A percentile compares a stretch with the other conserved stretches of the same genome.
These are phyloP conservation scores for Babesia bovis DNA, from an alignment of 169 alveolate genomes.

Conservation along the genomic window DNA sequence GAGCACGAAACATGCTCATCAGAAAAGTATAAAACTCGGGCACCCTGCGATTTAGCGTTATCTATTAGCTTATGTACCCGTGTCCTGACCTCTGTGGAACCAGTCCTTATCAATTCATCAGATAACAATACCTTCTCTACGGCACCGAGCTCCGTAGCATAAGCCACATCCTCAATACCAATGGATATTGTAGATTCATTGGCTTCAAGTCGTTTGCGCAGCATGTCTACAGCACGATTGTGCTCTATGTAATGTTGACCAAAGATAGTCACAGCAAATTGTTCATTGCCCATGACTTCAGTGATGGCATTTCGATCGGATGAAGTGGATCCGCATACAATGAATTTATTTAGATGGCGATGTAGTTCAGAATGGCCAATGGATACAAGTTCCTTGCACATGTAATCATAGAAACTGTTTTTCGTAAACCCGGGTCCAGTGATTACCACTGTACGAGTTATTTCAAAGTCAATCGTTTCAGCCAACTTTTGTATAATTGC, in stretches of 20 bases:
- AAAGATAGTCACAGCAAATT: slow-evolving; percentile 18
- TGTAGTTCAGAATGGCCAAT: slow-evolving; percentile 34
- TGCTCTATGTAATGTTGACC: slow-evolving; percentile 48
- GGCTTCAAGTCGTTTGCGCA: slow-evolving; percentile 44
- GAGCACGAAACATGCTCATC: slow-evolving; percentile 74
- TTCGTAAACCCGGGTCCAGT: slow-evolving; percentile 67
- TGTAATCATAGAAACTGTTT: slow-evolving; percentile 46
- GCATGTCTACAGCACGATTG: slow-evolving; percentile 34
- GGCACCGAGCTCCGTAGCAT: slow-evolving; percentile 61
- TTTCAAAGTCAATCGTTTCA: slow-evolving; percentile 25
- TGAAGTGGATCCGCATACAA: slow-evolving; percentile 53
- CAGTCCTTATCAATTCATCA: slow-evolving; percentile 62
- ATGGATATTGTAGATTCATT: slow-evolving; percentile 49
- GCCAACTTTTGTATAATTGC: slow-evolving; percentile 23
- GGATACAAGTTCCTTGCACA: slow-evolving; percentile 14
- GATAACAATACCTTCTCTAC: slow-evolving; percentile 67
- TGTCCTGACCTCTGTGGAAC: slow-evolving; percentile 51
- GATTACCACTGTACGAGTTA: slow-evolving; percentile 47
- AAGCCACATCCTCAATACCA: slow-evolving; percentile 45
- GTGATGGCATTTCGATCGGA: slow-evolving; percentile 55
- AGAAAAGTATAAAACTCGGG: slow-evolving; percentile 59
- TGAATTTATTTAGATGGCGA: slow-evolving; percentile 26
- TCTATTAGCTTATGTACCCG: slow-evolving; percentile 49
- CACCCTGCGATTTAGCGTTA: slow-evolving; percentile 64
- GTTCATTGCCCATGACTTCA: slow-evolving; percentile 49